A percentile compares a stretch with the other conserved stretches of the same genome.
phyloP scores from a whole-genome alignment of 73 alveolate species.

The Tetrahymena borealis region DNA sequence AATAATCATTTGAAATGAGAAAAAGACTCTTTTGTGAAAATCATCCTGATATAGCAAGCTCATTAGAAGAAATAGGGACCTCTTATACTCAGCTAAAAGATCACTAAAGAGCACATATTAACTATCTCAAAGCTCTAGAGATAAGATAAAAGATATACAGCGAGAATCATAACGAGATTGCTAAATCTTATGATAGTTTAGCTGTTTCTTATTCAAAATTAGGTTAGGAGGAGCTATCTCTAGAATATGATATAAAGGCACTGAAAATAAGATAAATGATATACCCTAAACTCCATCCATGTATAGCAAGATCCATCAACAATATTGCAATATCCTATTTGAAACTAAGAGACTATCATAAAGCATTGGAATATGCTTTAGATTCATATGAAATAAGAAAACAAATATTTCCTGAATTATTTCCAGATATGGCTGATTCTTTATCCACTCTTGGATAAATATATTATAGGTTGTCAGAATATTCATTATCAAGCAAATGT shows the following conservation, averaged over 20 bases:
- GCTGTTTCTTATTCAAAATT: not conserved
- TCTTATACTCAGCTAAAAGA: not conserved
- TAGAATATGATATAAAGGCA: not conserved
- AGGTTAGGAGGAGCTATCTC: not conserved
- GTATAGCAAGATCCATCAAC: not conserved
- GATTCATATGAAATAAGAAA: not conserved
- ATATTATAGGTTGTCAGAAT: not conserved
- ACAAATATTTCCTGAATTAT: not conserved
- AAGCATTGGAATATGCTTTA: not conserved
- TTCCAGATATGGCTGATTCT: not conserved
- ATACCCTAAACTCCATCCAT: not conserved
- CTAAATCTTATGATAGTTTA: not conserved
- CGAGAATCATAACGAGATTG: not conserved
- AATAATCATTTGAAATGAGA: not conserved
- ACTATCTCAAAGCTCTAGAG: not conserved
- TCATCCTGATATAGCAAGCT: not conserved
- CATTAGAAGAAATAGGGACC: not conserved
- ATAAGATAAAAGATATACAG: not conserved
- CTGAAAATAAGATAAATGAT: not conserved
- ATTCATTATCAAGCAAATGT: not conserved
- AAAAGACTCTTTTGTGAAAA: not conserved
- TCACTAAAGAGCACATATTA: not conserved
- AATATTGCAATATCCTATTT: not conserved
- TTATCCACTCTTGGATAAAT: not conserved
- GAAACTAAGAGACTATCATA: not conserved